Evolutionary conservation across 2,329 filamentous ascomycete species (phyloP), one percentile per base, ranked within the genome.

Genomic region (Anisogramma anomala): DNA sequence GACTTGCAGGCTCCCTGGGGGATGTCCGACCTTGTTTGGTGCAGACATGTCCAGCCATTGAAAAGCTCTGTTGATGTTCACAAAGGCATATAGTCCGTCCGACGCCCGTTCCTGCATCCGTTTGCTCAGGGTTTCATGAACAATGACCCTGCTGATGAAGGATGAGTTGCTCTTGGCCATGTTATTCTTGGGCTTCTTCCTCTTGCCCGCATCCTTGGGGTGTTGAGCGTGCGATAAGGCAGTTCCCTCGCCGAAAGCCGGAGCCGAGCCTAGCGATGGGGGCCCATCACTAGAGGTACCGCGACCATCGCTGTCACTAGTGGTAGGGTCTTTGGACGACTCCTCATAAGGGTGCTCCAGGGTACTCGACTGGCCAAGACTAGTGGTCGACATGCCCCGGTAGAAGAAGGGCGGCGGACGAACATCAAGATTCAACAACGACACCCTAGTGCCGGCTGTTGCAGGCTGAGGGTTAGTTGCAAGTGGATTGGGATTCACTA

Each of bases 91-190:
- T 3, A 91, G 61, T 1, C 87, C 88, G 48, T 91, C 84, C 2
- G 70, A 69, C 10, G 79, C 77, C 48, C 85, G 79, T 23, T 96
- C 91, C 36, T 77, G 74, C 48, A 96, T 62, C 49, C 84, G 79
- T 62, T 91, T 94, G 17, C 74, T 71, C 41, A 93, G 62, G 4
- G 72, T 71, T 53, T 98, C 91, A 54, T 94, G 84, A 13, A 87
- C 80, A 49, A 96, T 94, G 23, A 95, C 89, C 41, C 91, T 71
- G n/a, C 89, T 95, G 22, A 98, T 91, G 57, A 95, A 98, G 1
- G 89, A 94, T 8, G 91, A 98, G 61, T 94, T 96, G 65, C 87
- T 96, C 69, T 98, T 98, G 39, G 89, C 80, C 60, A 98, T 91
- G 60, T 93, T 96, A 63, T 89, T 96, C 71, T 96, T 98, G 2